Evolutionary conservation across 2,329 filamentous ascomycete species (phyloP).

Genomic region (Huntiella bhutanensis): DNA sequence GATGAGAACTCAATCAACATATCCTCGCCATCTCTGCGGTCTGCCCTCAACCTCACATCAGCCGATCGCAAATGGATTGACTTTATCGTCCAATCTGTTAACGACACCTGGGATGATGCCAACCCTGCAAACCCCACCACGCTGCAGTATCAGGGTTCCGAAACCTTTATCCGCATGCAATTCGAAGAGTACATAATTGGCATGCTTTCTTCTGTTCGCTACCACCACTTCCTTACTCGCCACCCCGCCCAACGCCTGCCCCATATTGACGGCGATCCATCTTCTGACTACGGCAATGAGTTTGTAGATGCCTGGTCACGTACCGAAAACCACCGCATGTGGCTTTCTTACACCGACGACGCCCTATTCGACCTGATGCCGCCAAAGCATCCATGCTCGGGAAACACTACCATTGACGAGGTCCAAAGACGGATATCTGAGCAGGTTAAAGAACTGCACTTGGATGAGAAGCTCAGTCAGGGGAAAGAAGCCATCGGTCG

Average conservation of each 20-base stretch:
- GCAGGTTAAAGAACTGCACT: slow-evolving; percentile 81
- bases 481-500: slow-evolving; percentile 74
- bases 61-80: slow-evolving; percentile 94
- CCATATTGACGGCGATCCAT: slow-evolving; percentile 64
- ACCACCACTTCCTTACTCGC: slow-evolving; percentile 48
- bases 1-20: slow-evolving; percentile 78
- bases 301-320: slow-evolving; percentile 76
- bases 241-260: slow-evolving; percentile 39
- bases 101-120: slow-evolving; percentile 88
- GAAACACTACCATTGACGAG: slow-evolving; percentile 83
- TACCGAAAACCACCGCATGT: slow-evolving; percentile 84
- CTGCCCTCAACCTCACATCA: slow-evolving; percentile 58
- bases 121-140: slow-evolving; percentile 84
- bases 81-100: slow-evolving; percentile 77
- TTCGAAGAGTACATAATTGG: slow-evolving; percentile 94
- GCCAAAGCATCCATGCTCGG: slow-evolving; percentile 81
- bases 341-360: slow-evolving; percentile 60
- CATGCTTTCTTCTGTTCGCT: slow-evolving; percentile 75
- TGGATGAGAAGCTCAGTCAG: slow-evolving; percentile 75
- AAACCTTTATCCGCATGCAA: slow-evolving; percentile 91
- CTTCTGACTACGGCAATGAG: slow-evolving; percentile 61
- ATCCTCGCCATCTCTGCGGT: slow-evolving; percentile 57
- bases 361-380: slow-evolving; percentile 90
- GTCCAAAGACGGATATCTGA: slow-evolving; percentile 76
- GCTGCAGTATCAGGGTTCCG: slow-evolving; percentile 83